A percentile compares a stretch with the other conserved stretches of the same genome.
Evolutionary conservation across 2,329 filamentous ascomycete species (phyloP).

Genomic region (Coniella lustricola): DNA sequence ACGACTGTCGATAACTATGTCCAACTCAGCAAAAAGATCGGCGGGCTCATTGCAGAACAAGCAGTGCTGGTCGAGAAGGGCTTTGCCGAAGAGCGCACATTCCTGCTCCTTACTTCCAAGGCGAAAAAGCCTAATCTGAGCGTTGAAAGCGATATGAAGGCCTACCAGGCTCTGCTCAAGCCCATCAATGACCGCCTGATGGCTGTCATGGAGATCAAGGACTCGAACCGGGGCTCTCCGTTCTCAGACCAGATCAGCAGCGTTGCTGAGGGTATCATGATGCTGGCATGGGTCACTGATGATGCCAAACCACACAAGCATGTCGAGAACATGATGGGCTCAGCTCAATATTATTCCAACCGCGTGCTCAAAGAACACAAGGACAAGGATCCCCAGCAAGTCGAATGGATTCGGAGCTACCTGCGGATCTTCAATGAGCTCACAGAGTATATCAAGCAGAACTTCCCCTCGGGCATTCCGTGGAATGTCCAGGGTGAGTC

Average conservation of each 20-base stretch:
- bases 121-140: slow-evolving; percentile 79
- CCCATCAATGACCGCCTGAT: slow-evolving; percentile 80
- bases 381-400: slow-evolving; percentile 68
- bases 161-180: slow-evolving; percentile 72
- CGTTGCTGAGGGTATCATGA: slow-evolving; percentile 83
- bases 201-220: slow-evolving; percentile 72
- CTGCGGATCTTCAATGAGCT: slow-evolving; percentile 85
- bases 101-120: slow-evolving; percentile 81
- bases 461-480: slow-evolving; percentile 69
- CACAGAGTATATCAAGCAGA: slow-evolving; percentile 73
- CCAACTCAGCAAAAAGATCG: slow-evolving; percentile 68
- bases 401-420: slow-evolving; percentile 89
- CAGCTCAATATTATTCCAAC: slow-evolving; percentile 92
- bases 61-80: slow-evolving; percentile 51
- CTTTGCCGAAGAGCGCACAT: slow-evolving; percentile 80
- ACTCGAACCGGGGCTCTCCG: slow-evolving; percentile 68
- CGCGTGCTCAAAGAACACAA: slow-evolving; percentile 87
- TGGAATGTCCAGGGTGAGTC: slow-evolving; percentile 80
- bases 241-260: slow-evolving; percentile 78
- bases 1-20: slow-evolving; percentile 71
- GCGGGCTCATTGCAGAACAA: slow-evolving; percentile 73
- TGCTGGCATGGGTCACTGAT: slow-evolving; percentile 84
- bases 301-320: slow-evolving; percentile 78
- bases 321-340: slow-evolving; percentile 73
- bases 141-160: slow-evolving; percentile 47